Evolutionary conservation across 768 basidiomycete genomes (phyloP), one percentile per base, ranked within the genome.

Genomic region (Goffeauzyma gilvescens): DNA sequence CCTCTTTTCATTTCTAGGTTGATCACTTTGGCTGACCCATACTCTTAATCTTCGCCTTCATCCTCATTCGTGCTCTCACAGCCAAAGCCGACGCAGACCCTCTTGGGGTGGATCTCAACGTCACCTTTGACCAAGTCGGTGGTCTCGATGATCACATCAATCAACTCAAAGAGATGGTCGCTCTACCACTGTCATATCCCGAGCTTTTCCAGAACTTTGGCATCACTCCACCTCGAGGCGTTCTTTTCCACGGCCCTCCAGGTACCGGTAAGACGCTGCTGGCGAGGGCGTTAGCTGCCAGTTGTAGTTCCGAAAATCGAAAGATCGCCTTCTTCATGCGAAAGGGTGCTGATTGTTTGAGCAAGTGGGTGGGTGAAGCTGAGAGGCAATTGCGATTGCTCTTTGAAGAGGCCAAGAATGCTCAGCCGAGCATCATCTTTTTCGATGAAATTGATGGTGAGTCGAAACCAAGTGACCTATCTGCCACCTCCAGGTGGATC

Each of bases 271-370:
- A 63, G 50, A 98, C 93, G 0, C 70, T 98, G 4, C 74, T 98
- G 13, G 93, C 93, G 0, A 71, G 93, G 46, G 93, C 93, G 3
- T 69, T 98, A 5, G 90, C 93, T 1, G 83, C 90, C 0, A 90
- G 81, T 49, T 87, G 83, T 60, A 75, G 81, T 24, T 76, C 79
- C 0, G 76, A 81, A 26, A 86, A 84, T 31, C 78, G 79, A 46
- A 77, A 79, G 52, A 86, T 95, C 35, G 87, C 93, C 2, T 98
- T 98, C 69, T 98, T 90, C 71, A 96, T 98, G 93, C 79, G 93
- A 37, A 98, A 98, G 66, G 93, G 93, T 15, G 93, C 93, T 25
- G 93, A 98, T 64, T 84, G 82, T 52, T 71, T 96, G 22, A 89
- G 86, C 6, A 98, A 98, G 67, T 98, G 90, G 90, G 93, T 98